Evolutionary conservation across 2,329 filamentous ascomycete species (phyloP).

Genomic region (Ophiocordyceps unilateralis): DNA sequence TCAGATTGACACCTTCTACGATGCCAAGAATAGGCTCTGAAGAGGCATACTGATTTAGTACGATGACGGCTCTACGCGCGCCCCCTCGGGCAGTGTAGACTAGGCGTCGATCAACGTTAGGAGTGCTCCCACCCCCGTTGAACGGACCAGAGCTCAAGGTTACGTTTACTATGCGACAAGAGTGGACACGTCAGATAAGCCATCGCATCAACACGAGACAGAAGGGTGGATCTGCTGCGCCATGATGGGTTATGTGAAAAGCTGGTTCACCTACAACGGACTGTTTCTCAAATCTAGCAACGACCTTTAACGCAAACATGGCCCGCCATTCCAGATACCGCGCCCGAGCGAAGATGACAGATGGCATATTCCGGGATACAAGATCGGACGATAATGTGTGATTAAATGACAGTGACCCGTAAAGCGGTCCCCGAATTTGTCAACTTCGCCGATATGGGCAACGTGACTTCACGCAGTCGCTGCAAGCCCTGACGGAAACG

Average conservation of each 20-base stretch:
- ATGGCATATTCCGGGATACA: too few species aligned
- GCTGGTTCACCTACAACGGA: neutral
- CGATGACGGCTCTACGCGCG: neutral
- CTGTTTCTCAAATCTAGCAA: neutral
- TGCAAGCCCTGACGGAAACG: too few species aligned
- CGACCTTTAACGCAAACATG: neutral
- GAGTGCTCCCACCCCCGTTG: neutral
- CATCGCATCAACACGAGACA: neutral
- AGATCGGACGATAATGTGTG: too few species aligned
- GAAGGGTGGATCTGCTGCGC: neutral
- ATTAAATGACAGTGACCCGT: too few species aligned
- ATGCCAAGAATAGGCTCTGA: neutral
- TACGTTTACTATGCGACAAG: too few species aligned
- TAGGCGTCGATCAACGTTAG: neutral
- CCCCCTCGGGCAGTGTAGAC: neutral
- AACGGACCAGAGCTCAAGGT: neutral
- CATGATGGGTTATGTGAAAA: neutral
- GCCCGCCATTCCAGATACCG: too few species aligned
- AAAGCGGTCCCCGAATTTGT: too few species aligned
- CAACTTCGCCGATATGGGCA: too few species aligned
- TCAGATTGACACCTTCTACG: neutral
- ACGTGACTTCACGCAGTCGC: too few species aligned
- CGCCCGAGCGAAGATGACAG: too few species aligned
- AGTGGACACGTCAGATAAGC: neutral
- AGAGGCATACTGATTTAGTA: neutral